phyloP scores from a whole-genome alignment of 2,329 filamentous ascomycete species.

The Colletotrichum lindemuthianum region DNA sequence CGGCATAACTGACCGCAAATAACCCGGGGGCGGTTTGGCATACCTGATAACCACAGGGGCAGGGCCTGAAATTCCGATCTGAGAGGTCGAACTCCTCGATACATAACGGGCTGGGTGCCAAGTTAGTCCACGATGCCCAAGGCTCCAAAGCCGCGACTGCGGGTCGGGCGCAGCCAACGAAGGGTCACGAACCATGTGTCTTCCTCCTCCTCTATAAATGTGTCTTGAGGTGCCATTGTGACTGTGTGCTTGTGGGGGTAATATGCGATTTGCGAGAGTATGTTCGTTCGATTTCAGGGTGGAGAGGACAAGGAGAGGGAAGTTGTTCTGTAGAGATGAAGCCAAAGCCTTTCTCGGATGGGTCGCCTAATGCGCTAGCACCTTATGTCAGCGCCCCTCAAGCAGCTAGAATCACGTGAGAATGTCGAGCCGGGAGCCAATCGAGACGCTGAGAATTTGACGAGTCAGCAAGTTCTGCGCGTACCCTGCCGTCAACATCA shows the following conservation, averaged over 20 bases:
- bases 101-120: slow-evolving; percentile 80
- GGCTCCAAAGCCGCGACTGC: not conserved
- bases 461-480: slow-evolving; percentile 30
- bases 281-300: slow-evolving; percentile 25
- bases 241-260: slow-evolving; percentile 32
- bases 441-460: slow-evolving; percentile 17
- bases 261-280: slow-evolving; percentile 13
- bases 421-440: not conserved
- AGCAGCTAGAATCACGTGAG: slow-evolving; percentile 14
- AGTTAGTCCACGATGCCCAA: slow-evolving; percentile 39
- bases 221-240: slow-evolving; percentile 74
- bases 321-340: slow-evolving; percentile 35
- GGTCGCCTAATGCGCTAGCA: slow-evolving; percentile 22
- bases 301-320: slow-evolving; percentile 37
- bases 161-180: slow-evolving; percentile 20
- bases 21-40: slow-evolving; percentile 37
- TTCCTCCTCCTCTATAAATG: slow-evolving; percentile 77
- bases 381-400: slow-evolving; percentile 27
- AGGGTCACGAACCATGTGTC: slow-evolving; percentile 68
- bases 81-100: slow-evolving; percentile 99
- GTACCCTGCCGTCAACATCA: slow-evolving; percentile 6
- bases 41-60: slow-evolving; percentile 98
- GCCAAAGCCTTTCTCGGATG: slow-evolving; percentile 36
- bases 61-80: slow-evolving; percentile 96
- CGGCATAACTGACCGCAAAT: not conserved